These are phyloP conservation scores for Fraxinus platypoda DNA, from an alignment of 305 asterid genomes.

Conservation along the genomic window DNA sequence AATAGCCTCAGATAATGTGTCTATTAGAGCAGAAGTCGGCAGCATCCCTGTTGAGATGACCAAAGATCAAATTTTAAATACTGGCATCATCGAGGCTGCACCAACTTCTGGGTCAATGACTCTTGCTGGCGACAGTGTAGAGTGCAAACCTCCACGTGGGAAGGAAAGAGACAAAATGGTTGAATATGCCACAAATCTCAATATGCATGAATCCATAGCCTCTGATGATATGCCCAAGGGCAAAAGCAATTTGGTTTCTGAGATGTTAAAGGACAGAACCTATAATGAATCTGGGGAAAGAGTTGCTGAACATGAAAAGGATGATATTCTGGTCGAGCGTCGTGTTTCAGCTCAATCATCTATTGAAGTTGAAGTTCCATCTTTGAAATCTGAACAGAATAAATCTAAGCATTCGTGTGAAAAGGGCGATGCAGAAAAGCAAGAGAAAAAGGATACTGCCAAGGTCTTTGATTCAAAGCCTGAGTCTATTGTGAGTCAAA, in stretches of 20 bases:
- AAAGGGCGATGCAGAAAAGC: conserved; percentile 20
- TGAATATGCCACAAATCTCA: conserved; percentile 22
- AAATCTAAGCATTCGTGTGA: conserved; percentile 5
- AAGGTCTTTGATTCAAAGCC: conserved; percentile 25
- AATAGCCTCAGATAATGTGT: conserved; percentile 28
- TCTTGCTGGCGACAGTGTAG: conserved; percentile 21
- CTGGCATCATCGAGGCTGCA: conserved; percentile 18
- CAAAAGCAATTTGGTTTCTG: conserved; percentile 15
- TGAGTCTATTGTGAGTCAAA: conserved; percentile 19
- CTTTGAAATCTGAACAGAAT: conserved; percentile 8
- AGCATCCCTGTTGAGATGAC: conserved; percentile 16
- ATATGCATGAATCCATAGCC: conserved; percentile 16
- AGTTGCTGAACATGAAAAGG: conserved; percentile 13
- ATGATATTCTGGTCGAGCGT: conserved; percentile 12
- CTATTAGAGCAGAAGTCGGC: conserved; percentile 19
- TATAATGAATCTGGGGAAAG: conserved; percentile 21
- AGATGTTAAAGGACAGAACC: conserved; percentile 15
- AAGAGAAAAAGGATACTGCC: conserved; percentile 15
- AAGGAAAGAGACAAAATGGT: conserved; percentile 21
- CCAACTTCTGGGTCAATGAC: conserved; percentile 22
- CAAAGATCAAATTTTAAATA: conserved; percentile 18
- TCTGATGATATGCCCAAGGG: conserved; percentile 4
- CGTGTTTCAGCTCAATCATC: conserved; percentile 19
- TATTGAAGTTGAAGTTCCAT: conserved; percentile 18
- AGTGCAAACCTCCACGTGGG: conserved; percentile 17